Evolutionary conservation across 371 early-diverging fungal species (phyloP), one percentile per base, ranked within the genome.

Genomic region (Mortierella sp.): DNA sequence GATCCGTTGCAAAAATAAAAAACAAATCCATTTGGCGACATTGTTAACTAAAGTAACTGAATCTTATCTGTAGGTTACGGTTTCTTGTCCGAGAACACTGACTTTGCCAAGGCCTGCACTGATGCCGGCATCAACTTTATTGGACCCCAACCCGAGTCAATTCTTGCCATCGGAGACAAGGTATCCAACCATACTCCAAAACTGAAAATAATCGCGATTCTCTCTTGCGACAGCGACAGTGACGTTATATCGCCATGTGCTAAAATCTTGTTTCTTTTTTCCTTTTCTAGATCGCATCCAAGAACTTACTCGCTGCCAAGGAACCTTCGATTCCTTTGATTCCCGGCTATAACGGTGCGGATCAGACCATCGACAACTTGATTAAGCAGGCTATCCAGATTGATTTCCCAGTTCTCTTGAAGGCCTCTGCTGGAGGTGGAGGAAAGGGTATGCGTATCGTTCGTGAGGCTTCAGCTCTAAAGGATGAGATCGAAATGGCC

Each of bases 91-190:
- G 95, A 95, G 74, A 95, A 95, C 75, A 83, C 91, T 0, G 76
- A 78, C n/a, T 95, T 95, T 88, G 93, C 90, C n/a, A 68, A 85
- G 67, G 85, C 85, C 13, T 84, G 92, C 12, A 86, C 88, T 32
- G 75, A 86, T 29, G 86, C 86, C 0, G 89, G 88, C 3, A 86
- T 94, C n/a, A 83, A 78, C 15, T 95, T 95, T 75, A 93, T 95
- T 26, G 95, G 95, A 12, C 95, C 95, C 2, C 82, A 84, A 9
- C 89, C 89, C 22, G 79, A 86, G 57, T 90, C 96, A 5, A 97
- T 98, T 85, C 90, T 90, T 7, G 91, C 91, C 45, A 97, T 98
- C 92, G 98, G 98, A 42, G 96, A 97, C 85, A 97, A 98, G 87
- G 95, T 96, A 87, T n/a, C n/a, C n/a, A 17, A 56, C 6, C 6